phyloP scores from a whole-genome alignment of 1,284 basidiomycete genomes.

The Leccinum pachyderme region DNA sequence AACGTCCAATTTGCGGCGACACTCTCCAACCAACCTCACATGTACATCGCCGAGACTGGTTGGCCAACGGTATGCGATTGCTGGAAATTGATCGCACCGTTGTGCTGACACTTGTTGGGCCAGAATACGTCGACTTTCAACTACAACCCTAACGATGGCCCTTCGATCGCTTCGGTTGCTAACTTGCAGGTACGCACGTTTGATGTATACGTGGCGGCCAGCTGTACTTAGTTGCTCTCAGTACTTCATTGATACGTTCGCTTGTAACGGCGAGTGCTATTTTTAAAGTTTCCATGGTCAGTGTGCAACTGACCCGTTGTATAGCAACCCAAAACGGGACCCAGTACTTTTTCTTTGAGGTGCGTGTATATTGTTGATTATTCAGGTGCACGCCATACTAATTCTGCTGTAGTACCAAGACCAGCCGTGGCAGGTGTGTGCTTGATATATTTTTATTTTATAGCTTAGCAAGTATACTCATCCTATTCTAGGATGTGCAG shows the following conservation, averaged over 20 bases:
- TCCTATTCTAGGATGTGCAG: constrained; percentile 34
- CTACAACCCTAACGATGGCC: constrained; percentile 59
- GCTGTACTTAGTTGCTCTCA: constrained; percentile 31
- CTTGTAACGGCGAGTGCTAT: constrained; percentile 58
- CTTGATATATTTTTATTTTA: constrained; percentile 5
- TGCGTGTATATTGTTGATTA: constrained; percentile 26
- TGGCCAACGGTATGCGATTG: constrained; percentile 74
- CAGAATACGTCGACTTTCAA: constrained; percentile 57
- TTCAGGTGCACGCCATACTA: not conserved
- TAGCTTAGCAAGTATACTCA: constrained; percentile 3
- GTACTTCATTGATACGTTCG: constrained; percentile 80
- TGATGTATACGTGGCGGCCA: not conserved
- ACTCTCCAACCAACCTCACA: constrained; percentile 34
- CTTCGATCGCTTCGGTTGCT: constrained; percentile 61
- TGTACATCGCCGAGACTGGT: constrained; percentile 56
- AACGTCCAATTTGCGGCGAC: constrained; percentile 25
- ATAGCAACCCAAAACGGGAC: constrained; percentile 75
- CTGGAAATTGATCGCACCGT: not conserved
- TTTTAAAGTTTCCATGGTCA: not conserved
- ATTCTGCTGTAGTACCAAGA: constrained; percentile 64
- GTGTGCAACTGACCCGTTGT: not conserved
- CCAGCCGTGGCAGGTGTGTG: constrained; percentile 77
- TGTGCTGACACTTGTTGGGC: constrained; percentile 6
- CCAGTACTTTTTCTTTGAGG: constrained; percentile 86
- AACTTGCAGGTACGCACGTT: constrained; percentile 59